Percentiles rank a stretch among this genome's conserved stretches.
Evolutionary conservation across 352 stramenopile genomes (phyloP).

Genomic region (Pythium utonaiense): DNA sequence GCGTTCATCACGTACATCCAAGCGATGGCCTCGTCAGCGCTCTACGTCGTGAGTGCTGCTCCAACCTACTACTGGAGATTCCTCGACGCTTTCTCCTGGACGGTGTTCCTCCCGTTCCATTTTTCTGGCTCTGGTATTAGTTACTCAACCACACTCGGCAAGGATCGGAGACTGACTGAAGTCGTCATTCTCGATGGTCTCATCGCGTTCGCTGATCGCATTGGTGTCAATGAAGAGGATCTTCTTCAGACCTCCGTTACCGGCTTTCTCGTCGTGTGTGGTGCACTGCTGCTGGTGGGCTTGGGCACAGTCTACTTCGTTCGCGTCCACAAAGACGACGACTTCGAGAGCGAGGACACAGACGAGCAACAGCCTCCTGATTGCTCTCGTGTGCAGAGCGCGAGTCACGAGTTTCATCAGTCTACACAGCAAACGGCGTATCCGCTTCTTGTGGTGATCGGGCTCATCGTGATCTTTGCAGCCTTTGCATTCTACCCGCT

Average conservation of each 20-base stretch:
- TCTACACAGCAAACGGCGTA: neutral
- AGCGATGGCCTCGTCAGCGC: slow-evolving; percentile 7
- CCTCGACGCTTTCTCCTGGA: slow-evolving; percentile 23
- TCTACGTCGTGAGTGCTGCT: slow-evolving; percentile 9
- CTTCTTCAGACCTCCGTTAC: slow-evolving; percentile 4
- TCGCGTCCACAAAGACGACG: slow-evolving; percentile 4
- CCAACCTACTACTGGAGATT: no score
- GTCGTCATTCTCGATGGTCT: slow-evolving; percentile 13
- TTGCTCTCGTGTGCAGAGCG: neutral
- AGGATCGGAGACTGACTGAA: neutral
- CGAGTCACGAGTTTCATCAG: neutral
- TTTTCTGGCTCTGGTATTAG: neutral
- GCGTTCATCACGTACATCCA: slow-evolving; percentile 24
- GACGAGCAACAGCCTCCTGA: neutral
- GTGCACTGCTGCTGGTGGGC: neutral
- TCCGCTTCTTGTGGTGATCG: slow-evolving; percentile 1
- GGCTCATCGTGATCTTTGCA: slow-evolving; percentile 8
- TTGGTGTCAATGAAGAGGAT: slow-evolving; percentile 13
- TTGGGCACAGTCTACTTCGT: slow-evolving; percentile 4
- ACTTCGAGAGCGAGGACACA: neutral
- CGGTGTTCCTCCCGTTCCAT: slow-evolving; percentile 14
- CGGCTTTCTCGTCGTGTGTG: slow-evolving; percentile 6
- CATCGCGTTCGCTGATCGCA: slow-evolving; percentile 17
- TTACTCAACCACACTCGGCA: neutral
- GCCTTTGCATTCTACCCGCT: slow-evolving; percentile 21